Base-by-base conservation (phyloP, 2,329 filamentous ascomycete genomes). In the Beauveria rudraprayagi region DNA sequence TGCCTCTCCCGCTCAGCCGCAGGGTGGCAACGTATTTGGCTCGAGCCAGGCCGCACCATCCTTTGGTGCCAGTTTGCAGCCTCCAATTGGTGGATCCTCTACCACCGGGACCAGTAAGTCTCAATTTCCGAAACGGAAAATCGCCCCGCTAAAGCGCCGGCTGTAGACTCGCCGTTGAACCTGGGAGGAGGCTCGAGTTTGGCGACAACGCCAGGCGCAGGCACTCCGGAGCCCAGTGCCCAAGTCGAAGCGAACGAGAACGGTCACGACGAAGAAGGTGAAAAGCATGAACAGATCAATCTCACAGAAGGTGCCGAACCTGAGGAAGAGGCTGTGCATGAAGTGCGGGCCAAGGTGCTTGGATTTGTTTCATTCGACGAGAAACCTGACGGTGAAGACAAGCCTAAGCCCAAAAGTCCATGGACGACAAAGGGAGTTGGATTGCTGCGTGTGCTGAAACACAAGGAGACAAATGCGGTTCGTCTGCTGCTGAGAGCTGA, bases 341-440 rank as follows among this genome's bases (percentile, higher is more conserved):
- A 93, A 69, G 80, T 88, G 16, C 83, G 86, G 26, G 85, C 87
- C 50, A 91, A 90, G 72, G 87, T 84, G 14, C 75, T 87, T 64
- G 87, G 88, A 70, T 83, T 85, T 67, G 74, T 80, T 46, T 73
- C 77, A 16, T 75, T 77, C 8, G 73, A 74, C 6, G 80, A 80
- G 16, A 77, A 79, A 28, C 75, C 77, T n/a, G 76, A 77, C 28
- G 70, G 67, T 3, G 75, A 73, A 46, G 75, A 73, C 56, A 75
- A 75, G 69, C 67, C 71, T 55, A 80, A 80, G 67, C 75, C 74
- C n/a, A 78, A 80, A 67, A 83, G 77, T 57, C 78, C 80, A 1
- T 95, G 89, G 89, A 76, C 80, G 34, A 85, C 81, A 0, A 83
- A 88, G 70, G 91, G 90, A 50, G 77, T 90, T 8, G 91, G 91